Percentiles rank a stretch among this genome's conserved stretches.
Conservation (phyloP, 805 yeast species). For the Zygoascus biomembranicola region DNA sequence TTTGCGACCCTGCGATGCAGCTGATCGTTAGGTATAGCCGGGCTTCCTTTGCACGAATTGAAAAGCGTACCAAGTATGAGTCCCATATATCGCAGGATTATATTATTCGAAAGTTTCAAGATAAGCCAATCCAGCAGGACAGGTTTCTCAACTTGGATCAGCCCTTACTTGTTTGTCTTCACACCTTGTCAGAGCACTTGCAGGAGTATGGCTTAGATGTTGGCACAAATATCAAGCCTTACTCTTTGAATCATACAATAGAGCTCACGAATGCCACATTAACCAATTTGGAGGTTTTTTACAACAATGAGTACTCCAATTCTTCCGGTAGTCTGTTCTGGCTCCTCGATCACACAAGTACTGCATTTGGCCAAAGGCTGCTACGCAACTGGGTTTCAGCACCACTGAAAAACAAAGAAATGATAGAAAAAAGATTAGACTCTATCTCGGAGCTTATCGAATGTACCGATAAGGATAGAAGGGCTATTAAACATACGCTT, state of each 20-base stretch:
- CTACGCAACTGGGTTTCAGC: slow-evolving; percentile 64
- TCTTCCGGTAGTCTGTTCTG: slow-evolving; percentile 66
- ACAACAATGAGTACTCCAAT: slow-evolving; percentile 48
- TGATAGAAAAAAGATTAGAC: slow-evolving; percentile 52
- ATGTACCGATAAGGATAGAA: slow-evolving; percentile 18
- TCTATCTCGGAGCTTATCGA: slow-evolving; percentile 37
- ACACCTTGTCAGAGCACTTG: slow-evolving; percentile 41
- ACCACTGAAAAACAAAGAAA: slow-evolving; percentile 52
- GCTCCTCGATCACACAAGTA: slow-evolving; percentile 72
- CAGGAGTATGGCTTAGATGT: slow-evolving; percentile 54
- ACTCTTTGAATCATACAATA: slow-evolving; percentile 41
- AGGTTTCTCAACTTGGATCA: slow-evolving; percentile 16
- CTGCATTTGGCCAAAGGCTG: slow-evolving; percentile 65
- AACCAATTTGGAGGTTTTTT: slow-evolving; percentile 65
- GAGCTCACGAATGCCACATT: slow-evolving; percentile 59
- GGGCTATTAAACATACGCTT: slow-evolving; percentile 24
- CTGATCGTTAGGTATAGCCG: background rate
- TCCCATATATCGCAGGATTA: background rate
- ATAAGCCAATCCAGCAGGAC: slow-evolving; percentile 12
- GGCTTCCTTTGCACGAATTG: background rate
- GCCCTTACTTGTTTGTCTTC: slow-evolving; percentile 32
- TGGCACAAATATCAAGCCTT: slow-evolving; percentile 42
- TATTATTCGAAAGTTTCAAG: background rate
- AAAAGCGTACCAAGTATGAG: background rate
- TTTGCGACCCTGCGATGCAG: slow-evolving; percentile 29